Conservation (phyloP, 305 asterid genomes). For the Fraxinus ornus region DNA sequence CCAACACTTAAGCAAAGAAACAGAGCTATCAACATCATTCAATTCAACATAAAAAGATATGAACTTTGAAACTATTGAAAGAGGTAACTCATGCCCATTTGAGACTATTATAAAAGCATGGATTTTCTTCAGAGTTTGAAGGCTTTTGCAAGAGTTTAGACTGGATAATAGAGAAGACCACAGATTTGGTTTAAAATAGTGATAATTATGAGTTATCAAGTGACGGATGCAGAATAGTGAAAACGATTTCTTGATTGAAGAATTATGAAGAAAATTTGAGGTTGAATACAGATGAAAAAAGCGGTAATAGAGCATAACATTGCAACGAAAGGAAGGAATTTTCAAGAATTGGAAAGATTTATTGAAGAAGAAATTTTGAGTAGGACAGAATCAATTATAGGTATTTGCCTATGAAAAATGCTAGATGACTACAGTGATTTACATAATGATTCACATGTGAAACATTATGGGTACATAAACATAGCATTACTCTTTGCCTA, state of each 20-base stretch:
- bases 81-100: conserved; percentile 16
- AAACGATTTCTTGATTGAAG: conserved; percentile 14
- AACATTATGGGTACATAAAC: too few species aligned
- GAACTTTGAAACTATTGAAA: conserved; percentile 29
- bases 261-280: conserved; percentile 4
- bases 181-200: conserved; percentile 2
- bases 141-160: conserved; percentile 34
- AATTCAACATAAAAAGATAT: conserved; percentile 32
- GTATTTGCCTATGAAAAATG: background rate
- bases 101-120: conserved; percentile 39
- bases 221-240: conserved; percentile 24
- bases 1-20: conserved; percentile 26
- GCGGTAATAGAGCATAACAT: conserved; percentile 17
- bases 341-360: conserved; percentile 12
- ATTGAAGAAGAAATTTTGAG: background rate
- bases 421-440: too few species aligned
- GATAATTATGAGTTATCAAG: conserved; percentile 19
- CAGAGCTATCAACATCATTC: conserved; percentile 28
- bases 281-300: conserved; percentile 4
- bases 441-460: too few species aligned
- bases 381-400: background rate
- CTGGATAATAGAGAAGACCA: conserved; percentile 14
- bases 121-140: conserved; percentile 32
- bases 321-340: conserved; percentile 24
- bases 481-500: too few species aligned